phyloP scores from a whole-genome alignment of 1,284 basidiomycete genomes.

The Cryptococcus jaspeensis region DNA sequence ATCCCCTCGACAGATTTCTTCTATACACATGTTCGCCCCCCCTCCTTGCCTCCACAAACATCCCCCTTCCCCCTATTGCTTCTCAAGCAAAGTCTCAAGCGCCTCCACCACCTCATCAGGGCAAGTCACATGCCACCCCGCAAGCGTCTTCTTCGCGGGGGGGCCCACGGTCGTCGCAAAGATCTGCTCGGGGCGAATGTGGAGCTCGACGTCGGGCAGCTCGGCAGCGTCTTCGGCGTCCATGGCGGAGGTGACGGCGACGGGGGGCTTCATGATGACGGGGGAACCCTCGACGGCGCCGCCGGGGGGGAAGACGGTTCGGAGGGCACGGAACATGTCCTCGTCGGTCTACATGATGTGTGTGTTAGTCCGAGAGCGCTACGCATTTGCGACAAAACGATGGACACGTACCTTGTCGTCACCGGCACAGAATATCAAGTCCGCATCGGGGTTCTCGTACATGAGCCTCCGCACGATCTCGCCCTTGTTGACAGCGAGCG shows the following conservation, averaged over 20 bases:
- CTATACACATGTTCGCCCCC: conserved; percentile 1
- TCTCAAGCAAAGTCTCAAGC: conserved; percentile 37
- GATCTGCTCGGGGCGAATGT: conserved; percentile 65
- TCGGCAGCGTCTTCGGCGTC: conserved; percentile 49
- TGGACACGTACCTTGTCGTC: conserved; percentile 92
- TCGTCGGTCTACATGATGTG: conserved; percentile 70
- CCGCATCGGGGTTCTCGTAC: conserved; percentile 86
- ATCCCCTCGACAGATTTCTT: not conserved
- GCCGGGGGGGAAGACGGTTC: conserved; percentile 53
- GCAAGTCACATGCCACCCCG: conserved; percentile 79
- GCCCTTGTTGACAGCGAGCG: conserved; percentile 94
- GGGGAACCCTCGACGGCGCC: conserved; percentile 53
- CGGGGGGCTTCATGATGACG: conserved; percentile 66
- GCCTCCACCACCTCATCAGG: conserved; percentile 51
- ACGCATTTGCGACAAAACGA: no score
- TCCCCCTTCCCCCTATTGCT: not conserved
- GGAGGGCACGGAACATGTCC: conserved; percentile 91
- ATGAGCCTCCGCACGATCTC: conserved; percentile 94
- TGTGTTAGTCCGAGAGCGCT: not conserved
- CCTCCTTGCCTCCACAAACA: not conserved
- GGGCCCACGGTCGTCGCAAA: conserved; percentile 87
- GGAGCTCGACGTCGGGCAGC: conserved; percentile 61
- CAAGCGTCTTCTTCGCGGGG: conserved; percentile 79
- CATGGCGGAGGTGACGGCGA: conserved; percentile 63
- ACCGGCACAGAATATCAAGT: conserved; percentile 95